Evolutionary conservation across 1,284 basidiomycete genomes (phyloP).

Genomic region (Mycosarcoma mackinlayi): DNA sequence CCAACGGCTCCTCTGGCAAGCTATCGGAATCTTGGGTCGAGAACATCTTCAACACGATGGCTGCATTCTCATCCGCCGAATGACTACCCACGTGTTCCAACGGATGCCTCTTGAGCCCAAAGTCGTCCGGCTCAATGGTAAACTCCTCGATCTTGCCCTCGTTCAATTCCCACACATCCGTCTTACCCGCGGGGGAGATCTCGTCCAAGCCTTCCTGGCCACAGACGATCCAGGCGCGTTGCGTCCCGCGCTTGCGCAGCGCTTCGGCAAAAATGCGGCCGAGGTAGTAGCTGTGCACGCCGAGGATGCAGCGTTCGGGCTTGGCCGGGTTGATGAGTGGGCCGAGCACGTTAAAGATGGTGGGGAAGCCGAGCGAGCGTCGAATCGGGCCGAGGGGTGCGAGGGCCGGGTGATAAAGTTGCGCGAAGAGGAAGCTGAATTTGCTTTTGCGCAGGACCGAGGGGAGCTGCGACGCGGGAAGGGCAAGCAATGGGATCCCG

Average conservation of each 20-base stretch:
- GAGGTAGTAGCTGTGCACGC: constrained; percentile 86
- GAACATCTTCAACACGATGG: constrained; percentile 59
- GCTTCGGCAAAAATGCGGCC: constrained; percentile 85
- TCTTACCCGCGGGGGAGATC: constrained; percentile 86
- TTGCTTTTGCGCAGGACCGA: constrained; percentile 69
- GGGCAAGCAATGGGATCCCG: constrained; percentile 79
- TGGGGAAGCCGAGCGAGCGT: constrained; percentile 89
- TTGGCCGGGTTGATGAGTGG: constrained; percentile 92
- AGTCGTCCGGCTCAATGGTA: constrained; percentile 55
- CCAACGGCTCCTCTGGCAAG: constrained; percentile 13
- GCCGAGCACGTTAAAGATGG: constrained; percentile 95
- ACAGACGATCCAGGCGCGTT: constrained; percentile 90
- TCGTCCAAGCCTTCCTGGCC: constrained; percentile 93
- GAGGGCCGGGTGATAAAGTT: constrained; percentile 90
- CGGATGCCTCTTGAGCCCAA: constrained; percentile 56
- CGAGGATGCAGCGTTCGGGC: constrained; percentile 84
- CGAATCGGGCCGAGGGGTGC: constrained; percentile 86
- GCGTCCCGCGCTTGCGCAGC: constrained; percentile 74
- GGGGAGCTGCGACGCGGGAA: constrained; percentile 72
- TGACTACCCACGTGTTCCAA: constrained; percentile 57
- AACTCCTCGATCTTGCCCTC: constrained; percentile 53
- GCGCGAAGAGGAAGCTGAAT: constrained; percentile 92
- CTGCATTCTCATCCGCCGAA: constrained; percentile 58
- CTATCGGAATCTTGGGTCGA: constrained; percentile 11
- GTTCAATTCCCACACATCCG: constrained; percentile 72